Percentiles rank a stretch among this genome's conserved stretches.
Conservation (phyloP, 2,329 filamentous ascomycete genomes). For the Ophiostoma ulmi region DNA sequence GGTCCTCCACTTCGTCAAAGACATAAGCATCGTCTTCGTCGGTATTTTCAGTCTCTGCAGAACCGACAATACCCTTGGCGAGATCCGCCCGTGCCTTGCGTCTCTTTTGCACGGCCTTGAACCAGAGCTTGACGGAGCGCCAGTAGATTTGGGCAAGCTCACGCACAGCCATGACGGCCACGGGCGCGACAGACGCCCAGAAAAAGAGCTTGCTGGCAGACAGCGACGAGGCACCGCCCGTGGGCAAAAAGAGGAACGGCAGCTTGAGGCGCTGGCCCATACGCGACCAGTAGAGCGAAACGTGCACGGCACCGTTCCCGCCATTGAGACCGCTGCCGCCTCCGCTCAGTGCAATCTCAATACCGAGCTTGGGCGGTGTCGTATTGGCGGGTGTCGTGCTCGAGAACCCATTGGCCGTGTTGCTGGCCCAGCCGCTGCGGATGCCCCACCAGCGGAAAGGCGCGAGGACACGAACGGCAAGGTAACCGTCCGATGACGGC, state of each 20-base stretch:
- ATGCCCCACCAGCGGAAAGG: slow-evolving; percentile 36
- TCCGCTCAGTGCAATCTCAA: slow-evolving; percentile 41
- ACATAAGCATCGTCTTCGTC: slow-evolving; percentile 20
- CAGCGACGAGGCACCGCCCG: slow-evolving; percentile 22
- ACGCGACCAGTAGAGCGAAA: slow-evolving; percentile 46
- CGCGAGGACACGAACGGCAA: slow-evolving; percentile 42
- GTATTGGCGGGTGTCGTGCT: slow-evolving; percentile 21
- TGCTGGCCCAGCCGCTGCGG: slow-evolving; percentile 23
- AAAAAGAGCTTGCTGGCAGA: slow-evolving; percentile 34
- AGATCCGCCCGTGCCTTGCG: neutral
- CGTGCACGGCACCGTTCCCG: slow-evolving; percentile 36
- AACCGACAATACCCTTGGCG: neutral
- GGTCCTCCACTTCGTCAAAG: slow-evolving; percentile 23
- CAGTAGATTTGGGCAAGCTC: slow-evolving; percentile 17
- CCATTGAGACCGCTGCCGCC: slow-evolving; percentile 25
- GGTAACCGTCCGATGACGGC: slow-evolving; percentile 32
- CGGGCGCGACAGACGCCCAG: slow-evolving; percentile 39
- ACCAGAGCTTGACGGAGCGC: slow-evolving; percentile 6
- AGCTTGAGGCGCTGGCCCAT: slow-evolving; percentile 43
- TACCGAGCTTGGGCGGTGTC: slow-evolving; percentile 40
- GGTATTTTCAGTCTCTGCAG: neutral
- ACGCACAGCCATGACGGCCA: slow-evolving; percentile 37
- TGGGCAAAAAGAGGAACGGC: slow-evolving; percentile 40
- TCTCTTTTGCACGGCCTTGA: slow-evolving; percentile 3
- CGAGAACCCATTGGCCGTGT: slow-evolving; percentile 18